A percentile compares a stretch with the other conserved stretches of the same genome.
Conservation (phyloP, 169 alveolate species). For the Besnoitia besnoiti region DNA sequence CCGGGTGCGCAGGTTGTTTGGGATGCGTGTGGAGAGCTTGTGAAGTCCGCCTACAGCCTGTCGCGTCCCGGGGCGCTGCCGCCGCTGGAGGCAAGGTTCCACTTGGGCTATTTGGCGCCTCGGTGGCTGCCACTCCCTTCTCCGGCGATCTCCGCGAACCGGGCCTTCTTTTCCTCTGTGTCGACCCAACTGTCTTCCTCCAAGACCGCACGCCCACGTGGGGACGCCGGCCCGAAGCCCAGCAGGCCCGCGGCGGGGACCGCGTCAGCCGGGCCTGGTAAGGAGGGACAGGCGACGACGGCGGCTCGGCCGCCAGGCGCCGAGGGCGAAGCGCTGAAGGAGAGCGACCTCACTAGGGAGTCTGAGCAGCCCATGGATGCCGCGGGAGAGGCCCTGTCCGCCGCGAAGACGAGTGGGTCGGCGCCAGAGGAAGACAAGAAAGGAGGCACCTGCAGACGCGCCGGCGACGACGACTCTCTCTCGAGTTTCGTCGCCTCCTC, state of each 20-base stretch:
- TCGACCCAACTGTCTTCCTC: no score
- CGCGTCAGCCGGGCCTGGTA: neutral
- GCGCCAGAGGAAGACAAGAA: neutral
- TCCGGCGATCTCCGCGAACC: neutral
- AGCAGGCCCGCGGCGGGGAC: neutral
- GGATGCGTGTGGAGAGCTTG: neutral
- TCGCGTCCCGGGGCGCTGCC: neutral
- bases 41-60: neutral
- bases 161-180: neutral
- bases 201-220: neutral
- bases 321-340: neutral
- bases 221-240: neutral
- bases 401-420: neutral
- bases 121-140: neutral
- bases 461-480: neutral
- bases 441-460: no score
- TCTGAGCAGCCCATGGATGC: neutral
- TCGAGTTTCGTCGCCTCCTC: neutral
- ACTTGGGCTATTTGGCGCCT: neutral
- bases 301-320: neutral
- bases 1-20: neutral
- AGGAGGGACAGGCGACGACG: neutral
- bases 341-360: neutral
- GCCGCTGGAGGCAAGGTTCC: neutral
- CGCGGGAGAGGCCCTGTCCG: neutral